Conservation (phyloP, 345 rosid genomes). For the Aurinia saxatilis region DNA sequence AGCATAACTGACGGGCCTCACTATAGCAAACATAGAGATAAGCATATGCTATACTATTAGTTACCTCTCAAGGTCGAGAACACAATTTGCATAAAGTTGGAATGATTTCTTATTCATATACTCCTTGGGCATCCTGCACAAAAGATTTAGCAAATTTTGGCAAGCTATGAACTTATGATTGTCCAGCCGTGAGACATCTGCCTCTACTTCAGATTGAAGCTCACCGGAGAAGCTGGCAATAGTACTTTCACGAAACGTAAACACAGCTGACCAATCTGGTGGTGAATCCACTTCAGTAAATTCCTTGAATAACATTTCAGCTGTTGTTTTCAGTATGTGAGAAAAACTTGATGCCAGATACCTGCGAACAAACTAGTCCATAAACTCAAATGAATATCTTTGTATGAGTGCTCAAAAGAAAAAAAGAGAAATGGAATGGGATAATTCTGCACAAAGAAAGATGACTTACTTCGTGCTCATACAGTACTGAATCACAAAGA, state of each 20-base stretch:
- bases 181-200: slow-evolving; percentile 18
- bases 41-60: neutral
- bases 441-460: neutral
- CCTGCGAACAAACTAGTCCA: slow-evolving; percentile 83
- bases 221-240: slow-evolving; percentile 20
- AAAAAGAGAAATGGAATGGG: neutral
- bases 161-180: slow-evolving; percentile 42
- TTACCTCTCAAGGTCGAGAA: slow-evolving; percentile 81
- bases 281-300: slow-evolving; percentile 34
- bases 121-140: slow-evolving; percentile 76
- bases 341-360: slow-evolving; percentile 60
- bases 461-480: slow-evolving; percentile 68
- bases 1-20: neutral
- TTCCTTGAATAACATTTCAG: slow-evolving; percentile 25
- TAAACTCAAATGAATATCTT: slow-evolving; percentile 18
- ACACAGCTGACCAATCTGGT: slow-evolving; percentile 57
- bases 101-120: slow-evolving; percentile 52
- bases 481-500: slow-evolving; percentile 49
- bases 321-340: slow-evolving; percentile 42
- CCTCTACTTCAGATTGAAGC: slow-evolving; percentile 26
- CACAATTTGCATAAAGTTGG: slow-evolving; percentile 36
- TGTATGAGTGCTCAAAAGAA: slow-evolving; percentile 1
- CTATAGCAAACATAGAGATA: neutral
- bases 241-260: slow-evolving; percentile 42
- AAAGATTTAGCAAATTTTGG: slow-evolving; percentile 49